Base-by-base conservation (phyloP, 2,329 filamentous ascomycete species). In the Harringtonia lauricola region DNA sequence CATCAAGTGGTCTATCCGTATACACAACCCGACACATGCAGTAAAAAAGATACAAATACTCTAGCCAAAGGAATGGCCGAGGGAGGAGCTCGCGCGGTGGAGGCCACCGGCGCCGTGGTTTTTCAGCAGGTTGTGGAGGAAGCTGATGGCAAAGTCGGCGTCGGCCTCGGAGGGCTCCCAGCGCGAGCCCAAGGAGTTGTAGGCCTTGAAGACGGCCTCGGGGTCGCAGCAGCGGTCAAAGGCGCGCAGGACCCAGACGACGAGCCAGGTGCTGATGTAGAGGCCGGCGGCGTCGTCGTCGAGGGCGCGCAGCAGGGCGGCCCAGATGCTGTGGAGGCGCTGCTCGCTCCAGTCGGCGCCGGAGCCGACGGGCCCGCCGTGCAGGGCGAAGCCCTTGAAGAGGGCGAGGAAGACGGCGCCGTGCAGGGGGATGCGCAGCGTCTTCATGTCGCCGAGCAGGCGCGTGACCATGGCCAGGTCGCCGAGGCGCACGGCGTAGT, bases 391-490 rank as follows among this genome's bases (percentile, higher is more conserved):
- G 0, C 85, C 88, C 54, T 86, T 82, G 63, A 96, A 85, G 4
- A 96, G 67, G 8, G 83, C 72, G 31, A 92, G 68, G 55, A 90
- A 95, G 21, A 94, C 74, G 45, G 82, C 74, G 7, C 83, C 83
- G 48, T 90, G 79, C 15, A 90, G 65, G 0, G 79, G 75, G 4
- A 94, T 68, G 3, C 71, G 64, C 51, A 80, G 79, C 31, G 66
- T 64, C 44, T 75, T 76, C 87, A 95, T 95, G 58, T 96, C 90
- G 38, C 78, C 74, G 19, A 98, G 65, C 36, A 87, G 75, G 39
- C 77, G 72, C 12, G 77, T 75, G 13, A 94, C 78, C 49, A 78
- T 78, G 34, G 77, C 66, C 19, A 95, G 68, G 50, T 94, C 72
- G 15, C 90, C 90, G 4, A 78, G 67, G 17, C 68, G 67, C 18